Base-by-base conservation (phyloP, 1,284 basidiomycete species). In the Somion occarium region DNA sequence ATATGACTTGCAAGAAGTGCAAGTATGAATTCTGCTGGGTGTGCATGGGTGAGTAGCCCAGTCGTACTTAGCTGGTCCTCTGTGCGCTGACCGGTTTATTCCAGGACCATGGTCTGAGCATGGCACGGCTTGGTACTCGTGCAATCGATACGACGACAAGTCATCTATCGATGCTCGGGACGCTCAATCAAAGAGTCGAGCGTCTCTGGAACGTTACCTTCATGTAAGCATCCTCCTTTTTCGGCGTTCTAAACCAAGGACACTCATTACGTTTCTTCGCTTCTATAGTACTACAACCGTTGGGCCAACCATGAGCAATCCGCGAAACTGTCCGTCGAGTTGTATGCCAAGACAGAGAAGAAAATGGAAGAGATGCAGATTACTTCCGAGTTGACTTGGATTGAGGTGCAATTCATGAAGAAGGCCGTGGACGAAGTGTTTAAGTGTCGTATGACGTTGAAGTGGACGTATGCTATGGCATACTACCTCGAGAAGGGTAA, bases 361-460 rank as follows among this genome's bases (percentile, higher is more conserved):
- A 98, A 98, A 84, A 99, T 99, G 96, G 94, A 98, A 70, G 92
- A 97, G 71, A 96, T 99, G 89, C 96, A 98, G 73, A 81, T 92
- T 56, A 87, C 85, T 5, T 92, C 92, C 1, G 80, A 86, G 50
- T 73, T 99, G 37, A 94, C 93, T 2, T 99, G 96, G 96, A 98
- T 98, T 60, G 95, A 99, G 71, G 95, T 95, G 30, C 96, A 98
- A 69, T 99, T 99, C 71, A 93, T 98, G 75, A 93, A 93, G 73
- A 95, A 96, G 69, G 96, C 96, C 0, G 93, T 98, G 2, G 94
- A 98, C 63, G 87, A 88, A 61, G 85, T 92, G 9, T 83, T 87
- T 58, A 88, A 88, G 66, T 98, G 95, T 65, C 85, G 96, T 30
- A 93, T 87, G 76, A 98, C 96, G 41, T 82, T 99, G 56, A 98